These are phyloP conservation scores for Fusarium dimerum DNA, from an alignment of 2,329 filamentous ascomycete species.

Conservation along the genomic window DNA sequence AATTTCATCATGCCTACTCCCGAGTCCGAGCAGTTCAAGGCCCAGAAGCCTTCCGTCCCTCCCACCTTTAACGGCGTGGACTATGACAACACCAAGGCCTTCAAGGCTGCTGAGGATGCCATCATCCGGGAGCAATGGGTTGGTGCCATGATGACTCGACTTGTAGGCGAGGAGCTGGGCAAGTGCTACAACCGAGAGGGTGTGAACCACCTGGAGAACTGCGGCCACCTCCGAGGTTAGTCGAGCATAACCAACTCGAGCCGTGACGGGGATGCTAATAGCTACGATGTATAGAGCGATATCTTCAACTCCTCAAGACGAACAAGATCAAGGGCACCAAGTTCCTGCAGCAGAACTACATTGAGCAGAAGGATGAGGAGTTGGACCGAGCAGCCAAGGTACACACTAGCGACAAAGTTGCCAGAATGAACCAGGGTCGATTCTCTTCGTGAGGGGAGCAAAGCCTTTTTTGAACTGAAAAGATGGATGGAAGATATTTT, in stretches of 20 bases:
- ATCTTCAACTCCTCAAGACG: conserved; percentile 74
- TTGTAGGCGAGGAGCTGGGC: conserved; percentile 79
- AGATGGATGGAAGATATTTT: conserved; percentile 7
- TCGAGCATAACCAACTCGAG: conserved; percentile 17
- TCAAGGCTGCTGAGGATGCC: conserved; percentile 82
- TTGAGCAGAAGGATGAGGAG: conserved; percentile 52
- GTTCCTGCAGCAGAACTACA: conserved; percentile 78
- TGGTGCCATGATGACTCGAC: conserved; percentile 81
- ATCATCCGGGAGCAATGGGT: conserved; percentile 88
- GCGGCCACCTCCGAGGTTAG: conserved; percentile 78
- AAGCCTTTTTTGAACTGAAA: conserved; percentile 1
- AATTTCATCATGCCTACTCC: conserved; percentile 70
- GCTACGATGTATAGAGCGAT: conserved; percentile 60
- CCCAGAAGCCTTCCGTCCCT: conserved; percentile 79
- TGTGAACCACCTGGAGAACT: conserved; percentile 88
- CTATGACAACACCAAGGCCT: conserved; percentile 77
- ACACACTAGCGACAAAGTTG: conserved; percentile 42
- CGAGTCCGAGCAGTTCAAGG: conserved; percentile 79
- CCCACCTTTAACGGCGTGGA: conserved; percentile 86
- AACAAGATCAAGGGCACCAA: conserved; percentile 78
- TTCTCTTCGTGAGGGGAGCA: conserved; percentile 31
- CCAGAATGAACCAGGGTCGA: conserved; percentile 38
- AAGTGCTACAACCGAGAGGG: conserved; percentile 86
- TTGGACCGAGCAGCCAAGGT: conserved; percentile 41
- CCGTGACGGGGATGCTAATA: too few relatives aligned